These are phyloP conservation scores for Paraurostyla sp. DNA, from an alignment of 73 alveolate genomes.

Conservation along the genomic window DNA sequence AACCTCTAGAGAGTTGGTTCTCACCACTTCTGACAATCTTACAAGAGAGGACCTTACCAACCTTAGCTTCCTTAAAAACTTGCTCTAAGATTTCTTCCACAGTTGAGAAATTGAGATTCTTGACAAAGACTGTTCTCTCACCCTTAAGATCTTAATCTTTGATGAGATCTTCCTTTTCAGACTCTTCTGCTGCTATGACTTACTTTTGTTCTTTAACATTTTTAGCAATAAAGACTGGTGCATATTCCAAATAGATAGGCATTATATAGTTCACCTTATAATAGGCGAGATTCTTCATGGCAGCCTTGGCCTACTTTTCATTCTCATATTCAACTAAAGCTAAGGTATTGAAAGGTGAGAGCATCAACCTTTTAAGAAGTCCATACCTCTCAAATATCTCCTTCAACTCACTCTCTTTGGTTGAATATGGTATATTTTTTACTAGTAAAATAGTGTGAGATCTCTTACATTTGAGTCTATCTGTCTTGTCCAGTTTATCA, in stretches of 20 bases:
- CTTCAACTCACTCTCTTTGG: slow-evolving; percentile 81
- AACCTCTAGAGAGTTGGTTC: slow-evolving; percentile 92
- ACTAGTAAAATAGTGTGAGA: slow-evolving; percentile 85
- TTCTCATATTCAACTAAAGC: slow-evolving; percentile 92
- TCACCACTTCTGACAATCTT: slow-evolving; percentile 88
- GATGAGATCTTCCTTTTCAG: slow-evolving; percentile 52
- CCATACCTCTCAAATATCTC: slow-evolving; percentile 95
- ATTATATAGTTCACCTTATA: slow-evolving; percentile 68
- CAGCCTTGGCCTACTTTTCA: slow-evolving; percentile 88
- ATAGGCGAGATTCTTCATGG: slow-evolving; percentile 93
- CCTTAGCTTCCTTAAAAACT: slow-evolving; percentile 83
- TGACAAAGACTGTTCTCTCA: slow-evolving; percentile 90
- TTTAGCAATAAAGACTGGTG: slow-evolving; percentile 59
- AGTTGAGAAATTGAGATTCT: slow-evolving; percentile 92
- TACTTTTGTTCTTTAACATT: slow-evolving; percentile 5
- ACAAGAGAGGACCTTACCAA: slow-evolving; percentile 82
- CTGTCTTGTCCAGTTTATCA: slow-evolving; percentile 83
- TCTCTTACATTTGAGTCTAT: slow-evolving; percentile 89
- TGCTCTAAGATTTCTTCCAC: slow-evolving; percentile 84
- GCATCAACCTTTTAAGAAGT: slow-evolving; percentile 77
- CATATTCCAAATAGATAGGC: slow-evolving; percentile 85
- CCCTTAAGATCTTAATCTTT: slow-evolving; percentile 77
- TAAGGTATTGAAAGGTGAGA: slow-evolving; percentile 95
- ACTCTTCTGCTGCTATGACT: not conserved
- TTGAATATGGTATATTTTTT: slow-evolving; percentile 88